Base-by-base conservation (phyloP, 23 red algal species). In the Chondrus crispus region DNA sequence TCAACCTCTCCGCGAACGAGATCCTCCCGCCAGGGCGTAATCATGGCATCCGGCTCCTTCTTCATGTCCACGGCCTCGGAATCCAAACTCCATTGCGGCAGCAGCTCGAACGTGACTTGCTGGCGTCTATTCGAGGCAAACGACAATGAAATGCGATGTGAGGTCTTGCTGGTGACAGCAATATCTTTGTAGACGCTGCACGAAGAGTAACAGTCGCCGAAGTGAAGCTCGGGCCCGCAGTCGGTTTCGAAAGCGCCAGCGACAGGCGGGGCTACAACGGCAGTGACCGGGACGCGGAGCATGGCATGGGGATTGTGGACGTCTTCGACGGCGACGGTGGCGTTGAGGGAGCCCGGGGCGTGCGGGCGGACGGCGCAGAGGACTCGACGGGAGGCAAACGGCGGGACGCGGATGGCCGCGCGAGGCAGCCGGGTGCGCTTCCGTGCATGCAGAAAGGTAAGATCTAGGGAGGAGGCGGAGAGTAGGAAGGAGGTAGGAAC, bases 171-270 rank as follows among this genome's bases (percentile, higher is more conserved):
- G 37, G 37, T 41, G 37, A 76, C 24, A 6, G 24, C 10, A 38
- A 76, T 76, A 38, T 76, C 71, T 11, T 38, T 24, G 24, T 24
- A 76, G 7, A 38, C 38, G 6, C 37, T 26, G 12, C 43, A 41
- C n/a, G 20, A 24, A 41, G 71, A 9, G 71, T 76, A 76, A 47
- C 71, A 76, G 20, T 76, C 71, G 37, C 71, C 71, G 43, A 76
- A 76, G 71, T 76, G 26, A 37, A 76, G 24, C 26, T 76, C 29
- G 38, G 35, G 24, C 10, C 26, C 10, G 2, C 60, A 66, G 18
- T 66, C 60, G 18, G 35, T 22, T n/a, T n/a, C n/a, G n/a, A n/a
- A n/a, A n/a, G n/a, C n/a, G n/a, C n/a, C n/a, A n/a, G n/a, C n/a
- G n/a, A n/a, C n/a, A n/a, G n/a, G n/a, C n/a, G n/a, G n/a, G n/a